These are phyloP conservation scores for Liriodendron chinense DNA, from an alignment of 164 flowering plant species.

Conservation along the genomic window DNA sequence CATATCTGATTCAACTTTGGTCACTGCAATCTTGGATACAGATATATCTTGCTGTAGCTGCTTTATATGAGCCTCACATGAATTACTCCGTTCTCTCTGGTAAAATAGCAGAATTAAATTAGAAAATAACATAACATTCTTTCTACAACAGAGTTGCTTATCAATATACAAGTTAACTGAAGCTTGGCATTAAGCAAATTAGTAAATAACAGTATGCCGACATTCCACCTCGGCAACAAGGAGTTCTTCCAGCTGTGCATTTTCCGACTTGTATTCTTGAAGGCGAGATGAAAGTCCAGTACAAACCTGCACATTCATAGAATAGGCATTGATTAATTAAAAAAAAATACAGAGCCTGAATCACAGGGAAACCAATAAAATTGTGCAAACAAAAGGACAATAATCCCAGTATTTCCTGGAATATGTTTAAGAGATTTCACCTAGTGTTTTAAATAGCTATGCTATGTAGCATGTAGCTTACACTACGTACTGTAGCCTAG, in stretches of 20 bases:
- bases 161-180: neutral
- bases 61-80: conserved; percentile 69
- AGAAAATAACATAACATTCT: neutral
- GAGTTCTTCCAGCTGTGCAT: conserved; percentile 97
- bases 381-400: too few relatives aligned
- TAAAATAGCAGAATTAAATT: conserved; percentile 5
- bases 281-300: conserved; percentile 97
- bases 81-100: conserved; percentile 81
- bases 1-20: conserved; percentile 74
- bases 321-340: too few relatives aligned
- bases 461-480: too few relatives aligned
- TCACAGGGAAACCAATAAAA: too few relatives aligned
- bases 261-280: conserved; percentile 96
- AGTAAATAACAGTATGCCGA: neutral
- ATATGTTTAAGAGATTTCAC: too few relatives aligned
- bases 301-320: conserved; percentile 59
- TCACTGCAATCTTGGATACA: conserved; percentile 56
- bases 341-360: too few relatives aligned
- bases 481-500: too few relatives aligned
- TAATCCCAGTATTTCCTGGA: too few relatives aligned
- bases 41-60: conserved; percentile 82
- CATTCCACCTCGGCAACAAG: conserved; percentile 74
- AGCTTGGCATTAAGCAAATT: neutral
- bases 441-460: too few relatives aligned
- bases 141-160: neutral